phyloP scores from a whole-genome alignment of 805 yeast species.

The Metschnikowia similis region DNA sequence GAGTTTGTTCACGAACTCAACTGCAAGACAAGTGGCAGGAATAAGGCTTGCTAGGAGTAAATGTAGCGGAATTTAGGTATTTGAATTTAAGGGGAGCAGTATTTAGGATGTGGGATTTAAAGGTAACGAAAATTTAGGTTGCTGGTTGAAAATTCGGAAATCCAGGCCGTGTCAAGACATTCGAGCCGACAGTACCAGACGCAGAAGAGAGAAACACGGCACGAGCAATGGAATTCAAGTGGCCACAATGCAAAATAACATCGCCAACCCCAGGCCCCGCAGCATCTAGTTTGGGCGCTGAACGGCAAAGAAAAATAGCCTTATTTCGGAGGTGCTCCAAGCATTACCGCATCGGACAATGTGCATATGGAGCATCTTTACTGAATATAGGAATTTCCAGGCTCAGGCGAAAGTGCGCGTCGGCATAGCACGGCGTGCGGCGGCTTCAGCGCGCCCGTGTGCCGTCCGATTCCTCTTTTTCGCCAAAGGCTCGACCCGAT shows the following conservation, averaged over 20 bases:
- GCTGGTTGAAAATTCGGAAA: too few relatives aligned
- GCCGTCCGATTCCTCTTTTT: not conserved
- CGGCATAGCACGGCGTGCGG: not conserved
- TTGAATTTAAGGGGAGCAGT: too few relatives aligned
- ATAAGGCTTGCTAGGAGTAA: too few relatives aligned
- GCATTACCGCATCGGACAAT: slow-evolving; percentile 1
- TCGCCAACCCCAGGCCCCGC: not conserved
- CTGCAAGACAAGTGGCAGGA: too few relatives aligned
- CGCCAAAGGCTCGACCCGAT: slow-evolving; percentile 3
- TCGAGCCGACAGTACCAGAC: too few relatives aligned
- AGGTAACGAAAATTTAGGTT: too few relatives aligned
- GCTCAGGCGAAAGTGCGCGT: not conserved
- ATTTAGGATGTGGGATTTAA: too few relatives aligned
- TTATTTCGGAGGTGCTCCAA: not conserved
- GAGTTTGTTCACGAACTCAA: too few relatives aligned
- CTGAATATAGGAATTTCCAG: not conserved
- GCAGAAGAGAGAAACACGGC: too few relatives aligned
- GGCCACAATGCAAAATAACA: not conserved
- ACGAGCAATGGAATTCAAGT: not conserved
- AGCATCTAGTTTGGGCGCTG: not conserved
- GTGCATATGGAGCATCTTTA: not conserved
- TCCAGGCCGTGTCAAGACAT: too few relatives aligned
- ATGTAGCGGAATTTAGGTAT: too few relatives aligned
- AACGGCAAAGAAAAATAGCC: not conserved
- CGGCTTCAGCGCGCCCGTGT: not conserved